Base-by-base conservation (phyloP, 2,329 filamentous ascomycete species). In the Aspergillus pseudoviridinutans region DNA sequence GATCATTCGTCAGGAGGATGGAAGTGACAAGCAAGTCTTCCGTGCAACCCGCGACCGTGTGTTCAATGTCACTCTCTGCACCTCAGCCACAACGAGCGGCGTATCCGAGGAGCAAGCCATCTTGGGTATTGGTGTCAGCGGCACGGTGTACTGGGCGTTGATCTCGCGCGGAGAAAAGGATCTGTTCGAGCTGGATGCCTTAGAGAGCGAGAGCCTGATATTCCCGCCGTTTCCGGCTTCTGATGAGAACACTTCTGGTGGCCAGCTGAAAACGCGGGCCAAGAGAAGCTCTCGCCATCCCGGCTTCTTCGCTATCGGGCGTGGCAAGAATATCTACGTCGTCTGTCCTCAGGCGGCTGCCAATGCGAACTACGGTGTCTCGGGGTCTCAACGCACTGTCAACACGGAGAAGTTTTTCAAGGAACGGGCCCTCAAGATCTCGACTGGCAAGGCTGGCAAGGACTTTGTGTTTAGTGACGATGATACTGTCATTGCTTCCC, bases 391-490 rank as follows among this genome's bases (percentile, higher is more conserved):
- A 58, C 81, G 83, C 50, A 79, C 80, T 42, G 91, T 96, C 60
- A 90, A 97, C 71, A 94, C 90, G 0, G 92, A 96, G 71, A 89
- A 87, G 69, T 91, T 96, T 62, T 85, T 94, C 64, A 87, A 88
- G 70, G 89, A 97, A 71, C 92, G 90, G 69, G 90, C 90, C 51
- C 80, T 97, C 63, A 95, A 92, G 76, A 96, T 99, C 75, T 91
- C 93, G 66, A 97, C 92, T 61, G 94, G 93, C 66, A 99, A 99
- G 80, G 93, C 94, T 64, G 94, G 92, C 62, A 99, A 99, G 76
- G 94, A 99, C 74, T 99, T 99, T 73, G 89, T 88, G 50, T 99
- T 99, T 77, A 97, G 93, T 74, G 92, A 96, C 73, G 94, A 99
- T 73, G 94, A 99, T 74, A 90, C 89, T 1, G 87, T 93, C 44